Conservation (phyloP, 768 basidiomycete species). For the Auriscalpium microsporum region DNA sequence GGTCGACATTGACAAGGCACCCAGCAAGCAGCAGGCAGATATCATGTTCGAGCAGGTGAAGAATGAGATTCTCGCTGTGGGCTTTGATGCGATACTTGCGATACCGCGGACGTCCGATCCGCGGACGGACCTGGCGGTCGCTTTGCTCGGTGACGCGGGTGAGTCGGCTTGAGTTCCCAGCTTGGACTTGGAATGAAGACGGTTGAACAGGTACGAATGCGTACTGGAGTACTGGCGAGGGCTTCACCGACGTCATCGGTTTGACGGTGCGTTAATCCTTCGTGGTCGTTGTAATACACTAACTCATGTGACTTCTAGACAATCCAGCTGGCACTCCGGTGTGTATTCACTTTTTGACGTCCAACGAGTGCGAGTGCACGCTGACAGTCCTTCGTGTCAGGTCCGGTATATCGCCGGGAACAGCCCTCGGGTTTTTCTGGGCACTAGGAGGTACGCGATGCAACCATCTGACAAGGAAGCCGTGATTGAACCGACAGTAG, state of each 20-base stretch:
- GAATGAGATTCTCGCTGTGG: conserved; percentile 60
- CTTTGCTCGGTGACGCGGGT: conserved; percentile 65
- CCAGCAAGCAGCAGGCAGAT: conserved; percentile 47
- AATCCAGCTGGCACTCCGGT: conserved; percentile 58
- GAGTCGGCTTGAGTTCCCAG: conserved; percentile 4
- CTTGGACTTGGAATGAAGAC: not conserved
- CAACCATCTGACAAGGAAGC: not conserved
- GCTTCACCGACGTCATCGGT: conserved; percentile 56
- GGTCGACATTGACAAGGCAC: conserved; percentile 47
- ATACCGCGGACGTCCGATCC: conserved; percentile 56
- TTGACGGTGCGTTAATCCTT: conserved; percentile 40
- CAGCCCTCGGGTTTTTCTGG: conserved; percentile 68
- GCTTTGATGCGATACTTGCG: conserved; percentile 57
- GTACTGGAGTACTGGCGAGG: conserved; percentile 55
- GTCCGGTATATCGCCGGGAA: conserved; percentile 60
- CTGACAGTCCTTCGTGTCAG: conserved; percentile 23
- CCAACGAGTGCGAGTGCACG: not conserved
- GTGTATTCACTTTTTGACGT: conserved; percentile 5
- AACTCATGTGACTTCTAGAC: conserved; percentile 31
- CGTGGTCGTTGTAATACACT: not conserved
- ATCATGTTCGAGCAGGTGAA: conserved; percentile 63
- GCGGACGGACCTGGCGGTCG: conserved; percentile 53
- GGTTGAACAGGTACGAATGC: conserved; percentile 47
- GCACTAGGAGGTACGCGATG: conserved; percentile 43
- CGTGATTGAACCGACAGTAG: conserved; percentile 20